Conservation (phyloP, 179 eudicot species). For the Patellifolia procumbens region DNA sequence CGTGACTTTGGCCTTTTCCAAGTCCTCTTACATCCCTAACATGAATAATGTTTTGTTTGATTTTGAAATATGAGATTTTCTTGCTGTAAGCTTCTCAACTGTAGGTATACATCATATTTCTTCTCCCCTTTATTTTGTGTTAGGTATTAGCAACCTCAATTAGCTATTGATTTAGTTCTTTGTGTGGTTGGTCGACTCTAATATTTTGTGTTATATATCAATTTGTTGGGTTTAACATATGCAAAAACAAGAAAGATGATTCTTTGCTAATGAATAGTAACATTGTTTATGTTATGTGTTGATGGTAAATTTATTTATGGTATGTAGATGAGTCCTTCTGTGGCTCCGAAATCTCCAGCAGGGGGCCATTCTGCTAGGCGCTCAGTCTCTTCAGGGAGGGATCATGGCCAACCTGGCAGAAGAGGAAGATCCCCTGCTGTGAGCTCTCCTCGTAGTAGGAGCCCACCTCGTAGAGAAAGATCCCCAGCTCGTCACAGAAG, state of each 20-base stretch:
- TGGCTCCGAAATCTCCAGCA: slow-evolving; percentile 42
- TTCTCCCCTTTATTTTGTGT: background rate
- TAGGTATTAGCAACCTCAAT: background rate
- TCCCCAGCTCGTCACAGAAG: slow-evolving; percentile 40
- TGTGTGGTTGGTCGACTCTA: background rate
- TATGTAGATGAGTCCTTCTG: slow-evolving; percentile 43
- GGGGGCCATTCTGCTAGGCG: slow-evolving; percentile 48
- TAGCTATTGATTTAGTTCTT: background rate
- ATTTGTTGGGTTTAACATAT: background rate
- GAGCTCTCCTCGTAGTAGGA: slow-evolving; percentile 43
- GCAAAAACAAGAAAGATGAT: background rate
- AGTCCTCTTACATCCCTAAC: no score
- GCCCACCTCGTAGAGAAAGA: slow-evolving; percentile 40
- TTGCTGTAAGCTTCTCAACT: background rate
- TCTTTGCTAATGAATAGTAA: background rate
- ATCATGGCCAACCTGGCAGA: slow-evolving; percentile 48
- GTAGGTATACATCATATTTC: background rate
- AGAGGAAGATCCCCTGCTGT: slow-evolving; percentile 67
- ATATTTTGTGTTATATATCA: background rate
- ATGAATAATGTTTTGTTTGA: no score
- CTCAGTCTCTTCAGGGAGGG: slow-evolving; percentile 60
- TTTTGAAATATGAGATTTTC: background rate
- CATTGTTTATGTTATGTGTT: background rate
- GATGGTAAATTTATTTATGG: background rate
- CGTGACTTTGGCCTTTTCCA: no score